Conservation (phyloP, 371 early-diverging fungal genomes). For the Actinomucor elegans region DNA sequence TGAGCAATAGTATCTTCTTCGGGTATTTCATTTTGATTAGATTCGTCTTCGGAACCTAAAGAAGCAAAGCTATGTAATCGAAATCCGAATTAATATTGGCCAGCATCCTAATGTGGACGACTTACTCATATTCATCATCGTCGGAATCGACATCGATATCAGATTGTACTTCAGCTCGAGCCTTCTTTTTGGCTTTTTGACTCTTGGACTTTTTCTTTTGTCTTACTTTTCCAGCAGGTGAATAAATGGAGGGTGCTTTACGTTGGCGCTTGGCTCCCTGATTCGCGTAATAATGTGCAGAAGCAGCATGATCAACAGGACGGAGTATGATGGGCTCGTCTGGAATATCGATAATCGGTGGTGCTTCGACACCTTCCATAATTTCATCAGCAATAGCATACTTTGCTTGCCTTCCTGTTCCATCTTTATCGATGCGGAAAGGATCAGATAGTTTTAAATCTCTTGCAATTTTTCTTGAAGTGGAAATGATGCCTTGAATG, state of each 20-base stretch:
- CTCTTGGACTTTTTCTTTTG: slow-evolving; percentile 7
- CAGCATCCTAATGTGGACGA: too few species aligned
- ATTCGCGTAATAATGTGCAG: not conserved
- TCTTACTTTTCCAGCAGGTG: slow-evolving; percentile 8
- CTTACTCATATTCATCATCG: slow-evolving; percentile 40
- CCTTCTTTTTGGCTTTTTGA: slow-evolving; percentile 15
- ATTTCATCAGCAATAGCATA: slow-evolving; percentile 46
- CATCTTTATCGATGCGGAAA: slow-evolving; percentile 44
- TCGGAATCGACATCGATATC: slow-evolving; percentile 22
- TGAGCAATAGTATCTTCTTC: slow-evolving; percentile 47
- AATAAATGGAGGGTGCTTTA: slow-evolving; percentile 29
- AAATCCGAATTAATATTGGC: too few species aligned
- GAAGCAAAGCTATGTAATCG: slow-evolving; percentile 10
- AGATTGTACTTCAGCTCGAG: not conserved
- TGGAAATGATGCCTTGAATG: slow-evolving; percentile 55
- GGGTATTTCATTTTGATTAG: slow-evolving; percentile 6
- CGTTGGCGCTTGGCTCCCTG: slow-evolving; percentile 33
- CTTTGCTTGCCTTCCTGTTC: slow-evolving; percentile 39
- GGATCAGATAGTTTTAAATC: slow-evolving; percentile 44
- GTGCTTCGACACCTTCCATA: slow-evolving; percentile 32
- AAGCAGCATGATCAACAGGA: slow-evolving; percentile 27
- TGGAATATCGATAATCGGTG: slow-evolving; percentile 38
- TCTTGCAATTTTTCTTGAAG: slow-evolving; percentile 45
- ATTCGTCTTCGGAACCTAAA: slow-evolving; percentile 28
- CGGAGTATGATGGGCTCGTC: slow-evolving; percentile 45